Conservation (phyloP, 2,329 filamentous ascomycete genomes). For the Magnaporthiopsis poae region DNA sequence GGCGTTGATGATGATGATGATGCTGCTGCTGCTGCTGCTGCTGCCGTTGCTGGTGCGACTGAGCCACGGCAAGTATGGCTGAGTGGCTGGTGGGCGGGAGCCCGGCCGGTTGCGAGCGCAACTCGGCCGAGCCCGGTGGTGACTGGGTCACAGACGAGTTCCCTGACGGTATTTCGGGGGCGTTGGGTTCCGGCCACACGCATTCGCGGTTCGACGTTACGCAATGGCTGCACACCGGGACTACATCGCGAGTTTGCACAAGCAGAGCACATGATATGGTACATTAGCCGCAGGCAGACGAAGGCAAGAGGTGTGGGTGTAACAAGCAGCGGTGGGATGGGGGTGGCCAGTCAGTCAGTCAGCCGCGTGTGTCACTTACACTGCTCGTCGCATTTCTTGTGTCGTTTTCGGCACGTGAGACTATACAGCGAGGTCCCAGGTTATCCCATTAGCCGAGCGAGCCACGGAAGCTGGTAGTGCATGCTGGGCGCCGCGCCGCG, state of each 20-base stretch:
- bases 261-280: not conserved
- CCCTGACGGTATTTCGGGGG: not conserved
- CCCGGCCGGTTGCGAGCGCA: not conserved
- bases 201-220: slow-evolving; percentile 12
- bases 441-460: slow-evolving; percentile 1
- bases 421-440: not conserved
- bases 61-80: not conserved
- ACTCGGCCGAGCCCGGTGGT: not conserved
- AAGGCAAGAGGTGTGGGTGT: not conserved
- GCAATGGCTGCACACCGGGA: slow-evolving; percentile 7
- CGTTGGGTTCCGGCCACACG: slow-evolving; percentile 10
- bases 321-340: not conserved
- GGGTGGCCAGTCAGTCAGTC: not conserved
- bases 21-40: too few relatives aligned
- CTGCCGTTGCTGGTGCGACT: slow-evolving; percentile 2
- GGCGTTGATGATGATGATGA: not conserved
- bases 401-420: slow-evolving; percentile 31
- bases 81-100: slow-evolving; percentile 2
- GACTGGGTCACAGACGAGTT: not conserved
- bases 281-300: not conserved
- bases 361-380: slow-evolving; percentile 1
- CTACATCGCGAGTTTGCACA: not conserved
- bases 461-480: not conserved
- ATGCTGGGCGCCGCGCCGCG: not conserved
- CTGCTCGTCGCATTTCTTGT: slow-evolving; percentile 41